These are phyloP conservation scores for Aspergillus aculeatus DNA, from an alignment of 2,329 filamentous ascomycete species.

Conservation along the genomic window DNA sequence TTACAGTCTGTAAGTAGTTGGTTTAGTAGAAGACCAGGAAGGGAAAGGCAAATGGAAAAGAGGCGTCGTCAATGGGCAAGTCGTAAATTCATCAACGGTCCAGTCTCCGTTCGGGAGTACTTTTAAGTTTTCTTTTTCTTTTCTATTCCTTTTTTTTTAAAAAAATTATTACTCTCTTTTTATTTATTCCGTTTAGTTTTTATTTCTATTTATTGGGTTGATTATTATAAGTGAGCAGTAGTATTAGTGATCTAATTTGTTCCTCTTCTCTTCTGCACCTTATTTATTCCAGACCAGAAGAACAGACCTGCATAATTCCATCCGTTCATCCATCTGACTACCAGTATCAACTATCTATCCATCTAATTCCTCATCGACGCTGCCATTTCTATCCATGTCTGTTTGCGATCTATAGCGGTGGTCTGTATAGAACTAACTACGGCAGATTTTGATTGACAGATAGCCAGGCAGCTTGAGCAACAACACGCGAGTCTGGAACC, in stretches of 20 bases:
- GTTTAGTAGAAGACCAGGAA: neutral
- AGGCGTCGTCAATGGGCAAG: neutral
- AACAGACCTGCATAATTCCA: neutral
- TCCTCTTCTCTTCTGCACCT: neutral
- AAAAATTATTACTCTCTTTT: neutral
- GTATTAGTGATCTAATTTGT: neutral
- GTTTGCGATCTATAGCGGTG: neutral
- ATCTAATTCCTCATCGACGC: neutral
- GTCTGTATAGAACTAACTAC: neutral
- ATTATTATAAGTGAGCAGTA: neutral
- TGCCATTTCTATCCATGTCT: neutral
- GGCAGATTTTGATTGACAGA: neutral
- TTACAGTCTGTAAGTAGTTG: neutral
- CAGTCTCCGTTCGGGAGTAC: neutral
- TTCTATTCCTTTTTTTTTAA: neutral
- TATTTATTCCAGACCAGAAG: slow-evolving; percentile 1
- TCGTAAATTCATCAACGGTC: neutral
- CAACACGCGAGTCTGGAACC: neutral
- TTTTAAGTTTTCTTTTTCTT: slow-evolving; percentile 2
- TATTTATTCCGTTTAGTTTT: slow-evolving; percentile 1
- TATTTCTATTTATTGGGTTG: neutral
- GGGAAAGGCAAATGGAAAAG: neutral
- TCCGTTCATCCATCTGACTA: neutral
- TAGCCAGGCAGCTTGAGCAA: neutral
- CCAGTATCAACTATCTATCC: neutral